Evolutionary conservation across 1,284 basidiomycete genomes (phyloP).

Genomic region (Sutorius eximius): DNA sequence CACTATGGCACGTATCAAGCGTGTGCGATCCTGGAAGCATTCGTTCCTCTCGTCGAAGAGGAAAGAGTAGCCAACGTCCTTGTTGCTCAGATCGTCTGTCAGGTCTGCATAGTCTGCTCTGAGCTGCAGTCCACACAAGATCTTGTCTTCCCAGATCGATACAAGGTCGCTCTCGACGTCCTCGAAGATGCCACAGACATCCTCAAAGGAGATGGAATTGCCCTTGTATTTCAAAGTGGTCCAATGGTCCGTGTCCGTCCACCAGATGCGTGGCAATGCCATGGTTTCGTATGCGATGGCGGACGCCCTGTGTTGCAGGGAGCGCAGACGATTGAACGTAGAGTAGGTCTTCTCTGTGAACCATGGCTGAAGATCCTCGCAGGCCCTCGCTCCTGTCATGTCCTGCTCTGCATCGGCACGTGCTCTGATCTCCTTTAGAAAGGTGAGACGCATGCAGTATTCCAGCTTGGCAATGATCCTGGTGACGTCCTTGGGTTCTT

Average conservation of each 20-base stretch:
- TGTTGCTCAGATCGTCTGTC: constrained; percentile 2
- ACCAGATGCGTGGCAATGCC: constrained; percentile 26
- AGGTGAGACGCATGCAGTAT: no score
- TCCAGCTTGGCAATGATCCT: no score
- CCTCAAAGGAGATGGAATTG: constrained; percentile 3
- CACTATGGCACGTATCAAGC: not conserved
- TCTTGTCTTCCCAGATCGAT: constrained; percentile 16
- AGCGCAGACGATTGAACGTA: constrained; percentile 21
- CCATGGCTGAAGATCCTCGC: constrained; percentile 4
- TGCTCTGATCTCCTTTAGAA: no score
- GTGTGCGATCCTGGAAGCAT: not conserved
- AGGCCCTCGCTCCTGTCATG: no score
- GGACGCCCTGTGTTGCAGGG: constrained; percentile 26
- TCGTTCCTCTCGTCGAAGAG: not conserved
- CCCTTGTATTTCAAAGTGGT: constrained; percentile 24
- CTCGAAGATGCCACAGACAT: constrained; percentile 14
- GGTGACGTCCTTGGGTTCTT: no score
- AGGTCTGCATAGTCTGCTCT: constrained; percentile 6
- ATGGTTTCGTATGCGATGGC: constrained; percentile 17
- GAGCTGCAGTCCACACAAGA: constrained; percentile 14
- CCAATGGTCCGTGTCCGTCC: constrained; percentile 18
- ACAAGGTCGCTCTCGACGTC: constrained; percentile 11
- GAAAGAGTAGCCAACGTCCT: constrained; percentile 1
- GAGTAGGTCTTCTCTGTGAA: constrained; percentile 24
- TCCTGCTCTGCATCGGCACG: no score